A percentile compares a stretch with the other conserved stretches of the same genome.
Conservation (phyloP, 331 rosid species). For the Malus hybrid region DNA sequence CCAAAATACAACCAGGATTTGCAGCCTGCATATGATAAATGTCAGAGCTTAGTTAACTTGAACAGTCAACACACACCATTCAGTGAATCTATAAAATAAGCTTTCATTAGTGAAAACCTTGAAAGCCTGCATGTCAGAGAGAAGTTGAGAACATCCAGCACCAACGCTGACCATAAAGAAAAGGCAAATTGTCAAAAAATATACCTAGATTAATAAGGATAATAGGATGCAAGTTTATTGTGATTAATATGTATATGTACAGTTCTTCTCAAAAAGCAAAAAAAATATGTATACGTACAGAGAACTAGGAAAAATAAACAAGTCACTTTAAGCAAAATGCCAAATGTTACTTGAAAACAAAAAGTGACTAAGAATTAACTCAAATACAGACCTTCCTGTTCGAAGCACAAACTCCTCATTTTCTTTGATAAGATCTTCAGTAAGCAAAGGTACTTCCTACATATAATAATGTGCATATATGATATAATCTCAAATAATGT, state of each 20-base stretch:
- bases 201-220: not conserved
- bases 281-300: not conserved
- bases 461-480: constrained; percentile 25
- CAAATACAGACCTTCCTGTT: constrained; percentile 81
- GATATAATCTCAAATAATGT: constrained; percentile 3
- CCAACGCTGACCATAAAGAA: constrained; percentile 75
- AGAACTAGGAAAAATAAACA: not conserved
- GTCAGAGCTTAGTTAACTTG: constrained; percentile 21
- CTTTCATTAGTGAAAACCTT: constrained; percentile 52
- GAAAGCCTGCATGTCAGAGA: constrained; percentile 99
- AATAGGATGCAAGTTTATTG: not conserved
- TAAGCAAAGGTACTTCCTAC: constrained; percentile 95
- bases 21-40: constrained; percentile 62
- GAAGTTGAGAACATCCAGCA: constrained; percentile 99
- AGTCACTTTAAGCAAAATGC: constrained; percentile 3
- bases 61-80: constrained; percentile 12
- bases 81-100: constrained; percentile 1
- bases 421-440: constrained; percentile 94
- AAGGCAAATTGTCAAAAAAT: constrained; percentile 34
- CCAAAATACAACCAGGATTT: constrained; percentile 99
- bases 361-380: constrained; percentile 5
- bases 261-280: too few species aligned
- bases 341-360: not conserved
- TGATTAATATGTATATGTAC: not conserved
- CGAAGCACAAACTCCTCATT: constrained; percentile 95